Percentiles rank a stretch among this genome's conserved stretches.
These are phyloP conservation scores for Porogramme epimiltina DNA, from an alignment of 1,284 basidiomycete genomes.

Conservation along the genomic window DNA sequence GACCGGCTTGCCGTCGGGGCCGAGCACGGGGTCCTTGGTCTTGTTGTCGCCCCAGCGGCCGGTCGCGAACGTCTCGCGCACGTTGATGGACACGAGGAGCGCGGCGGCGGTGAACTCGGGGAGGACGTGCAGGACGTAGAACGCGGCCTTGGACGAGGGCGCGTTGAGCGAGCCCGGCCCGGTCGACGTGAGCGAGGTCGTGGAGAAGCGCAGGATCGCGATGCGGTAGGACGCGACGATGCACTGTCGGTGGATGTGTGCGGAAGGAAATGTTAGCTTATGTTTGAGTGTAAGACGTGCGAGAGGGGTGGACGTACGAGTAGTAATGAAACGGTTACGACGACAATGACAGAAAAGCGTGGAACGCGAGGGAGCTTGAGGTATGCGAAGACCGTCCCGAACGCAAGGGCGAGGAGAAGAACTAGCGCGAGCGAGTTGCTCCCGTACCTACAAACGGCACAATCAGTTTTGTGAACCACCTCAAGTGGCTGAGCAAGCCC, in stretches of 20 bases:
- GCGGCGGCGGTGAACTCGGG: constrained; percentile 6
- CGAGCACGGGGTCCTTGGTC: background rate
- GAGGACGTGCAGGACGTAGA: constrained; percentile 33
- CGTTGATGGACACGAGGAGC: constrained; percentile 4
- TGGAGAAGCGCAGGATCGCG: constrained; percentile 37
- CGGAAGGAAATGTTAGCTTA: too few relatives aligned
- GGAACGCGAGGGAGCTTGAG: constrained; percentile 11
- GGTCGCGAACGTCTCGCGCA: background rate
- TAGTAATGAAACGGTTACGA: constrained; percentile 5
- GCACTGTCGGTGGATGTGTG: background rate
- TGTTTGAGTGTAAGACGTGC: background rate
- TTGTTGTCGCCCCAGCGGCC: constrained; percentile 3
- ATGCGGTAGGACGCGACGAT: constrained; percentile 43
- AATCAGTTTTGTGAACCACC: too few relatives aligned
- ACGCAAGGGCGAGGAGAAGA: background rate
- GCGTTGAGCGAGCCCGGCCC: constrained; percentile 39
- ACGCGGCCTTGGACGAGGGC: constrained; percentile 36
- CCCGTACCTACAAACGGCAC: constrained; percentile 14
- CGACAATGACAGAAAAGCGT: background rate
- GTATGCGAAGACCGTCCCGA: constrained; percentile 1
- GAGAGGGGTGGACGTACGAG: constrained; percentile 3
- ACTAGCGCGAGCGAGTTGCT: constrained; percentile 10
- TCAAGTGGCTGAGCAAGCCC: too few relatives aligned
- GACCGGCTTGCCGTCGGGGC: background rate
- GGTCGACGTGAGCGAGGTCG: constrained; percentile 34